Base-by-base conservation (phyloP, 1,139 yeast species). In the Geotrichum siamense region DNA sequence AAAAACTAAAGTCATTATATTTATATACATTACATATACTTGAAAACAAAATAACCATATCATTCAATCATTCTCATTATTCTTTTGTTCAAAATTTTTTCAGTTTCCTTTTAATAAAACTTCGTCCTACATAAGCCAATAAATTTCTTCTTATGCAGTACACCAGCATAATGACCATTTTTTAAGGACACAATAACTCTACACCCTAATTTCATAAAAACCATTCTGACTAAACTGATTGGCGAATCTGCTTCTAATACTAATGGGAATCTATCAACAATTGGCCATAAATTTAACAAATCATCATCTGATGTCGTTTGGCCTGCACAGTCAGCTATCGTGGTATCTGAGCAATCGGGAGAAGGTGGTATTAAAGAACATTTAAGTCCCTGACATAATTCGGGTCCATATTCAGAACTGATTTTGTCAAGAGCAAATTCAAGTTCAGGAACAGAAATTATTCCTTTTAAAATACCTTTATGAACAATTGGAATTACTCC, bases 161-260 rank as follows among this genome's bases (percentile, higher is more conserved):
- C 66, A 0, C 81, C 81, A 48, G 68, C 67, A 55, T 70, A 76
- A 47, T 62, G 59, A 9, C 80, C 81, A 30, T 72, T 64, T 42
- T 68, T 67, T n/a, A 71, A 56, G 26, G 76, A 68, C 20, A 76
- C 75, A 27, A 77, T 67, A 13, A 71, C 74, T 42, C 81, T 58
- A 37, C 70, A 72, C 0, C 82, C 82, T 32, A 77, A 61, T 51
- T 74, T 72, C 39, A 75, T 74, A 55, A 77, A 77, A 22, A 77
- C 64, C 57, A 72, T 63, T 51, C 76, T 75, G 2, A 78, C 79
- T 47, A 77, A 63, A 19, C 76, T 67, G 38, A 77, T 55, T 25
- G 77, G 79, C 17, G 78, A 69, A 44, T 71, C 67, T 38, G 71
- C 56, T 50, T 75, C 77, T 43, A 77, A 55, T 36, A 71, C 68